phyloP scores from a whole-genome alignment of 257 asterid genomes.

The Nicotiana noctiflora region DNA sequence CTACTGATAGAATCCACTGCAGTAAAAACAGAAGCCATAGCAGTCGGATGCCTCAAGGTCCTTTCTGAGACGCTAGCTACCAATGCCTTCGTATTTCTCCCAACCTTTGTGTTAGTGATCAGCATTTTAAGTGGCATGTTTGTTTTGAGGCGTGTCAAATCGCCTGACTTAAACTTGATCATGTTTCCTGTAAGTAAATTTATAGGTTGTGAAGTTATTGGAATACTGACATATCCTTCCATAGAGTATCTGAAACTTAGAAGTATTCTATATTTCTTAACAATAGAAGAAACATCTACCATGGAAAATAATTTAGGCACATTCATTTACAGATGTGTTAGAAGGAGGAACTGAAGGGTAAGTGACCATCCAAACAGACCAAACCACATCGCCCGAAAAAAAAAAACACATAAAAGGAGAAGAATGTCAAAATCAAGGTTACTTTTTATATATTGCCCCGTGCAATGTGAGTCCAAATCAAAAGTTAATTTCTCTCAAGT shows the following conservation, averaged over 20 bases:
- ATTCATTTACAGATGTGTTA: background rate
- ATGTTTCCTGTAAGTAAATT: constrained; percentile 59
- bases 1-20: constrained; percentile 87
- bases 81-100: constrained; percentile 82
- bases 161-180: constrained; percentile 83
- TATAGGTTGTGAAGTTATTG: constrained; percentile 11
- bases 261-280: background rate
- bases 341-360: background rate
- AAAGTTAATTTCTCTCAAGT: background rate
- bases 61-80: constrained; percentile 84
- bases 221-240: background rate
- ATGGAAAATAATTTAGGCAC: background rate
- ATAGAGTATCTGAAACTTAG: background rate
- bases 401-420: background rate
- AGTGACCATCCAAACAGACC: background rate
- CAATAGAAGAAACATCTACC: background rate
- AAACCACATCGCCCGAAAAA: background rate
- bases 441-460: background rate
- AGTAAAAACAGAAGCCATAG: constrained; percentile 73
- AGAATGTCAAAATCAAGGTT: background rate
- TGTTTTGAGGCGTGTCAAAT: constrained; percentile 69
- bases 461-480: background rate
- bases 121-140: constrained; percentile 96
- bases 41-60: constrained; percentile 62
- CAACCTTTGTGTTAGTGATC: constrained; percentile 83